phyloP scores from a whole-genome alignment of 176 grass and related monocot genomes.

The Musa acuminata region DNA sequence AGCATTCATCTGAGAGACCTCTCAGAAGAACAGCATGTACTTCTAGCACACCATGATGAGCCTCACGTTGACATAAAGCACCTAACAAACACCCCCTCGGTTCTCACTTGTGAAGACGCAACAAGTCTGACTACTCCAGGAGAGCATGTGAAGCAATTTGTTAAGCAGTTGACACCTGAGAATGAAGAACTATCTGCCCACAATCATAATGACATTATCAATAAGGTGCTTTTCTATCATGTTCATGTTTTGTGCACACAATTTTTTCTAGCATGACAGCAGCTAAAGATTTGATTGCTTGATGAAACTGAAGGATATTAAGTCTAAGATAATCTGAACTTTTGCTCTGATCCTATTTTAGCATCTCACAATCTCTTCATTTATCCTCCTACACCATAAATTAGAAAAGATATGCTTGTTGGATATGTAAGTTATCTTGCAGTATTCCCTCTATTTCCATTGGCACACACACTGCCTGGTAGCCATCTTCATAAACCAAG shows the following conservation, averaged over 20 bases:
- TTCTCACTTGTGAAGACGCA: conserved; percentile 21
- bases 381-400: not conserved
- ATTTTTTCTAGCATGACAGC: too few relatives aligned
- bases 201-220: conserved; percentile 18
- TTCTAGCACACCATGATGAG: conserved; percentile 25
- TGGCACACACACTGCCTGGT: not conserved
- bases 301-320: not conserved
- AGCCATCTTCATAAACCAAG: not conserved
- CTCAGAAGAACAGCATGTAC: conserved; percentile 27
- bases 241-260: too few relatives aligned
- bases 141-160: conserved; percentile 27
- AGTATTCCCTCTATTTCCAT: not conserved
- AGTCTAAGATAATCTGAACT: not conserved
- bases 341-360: not conserved
- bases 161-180: not conserved
- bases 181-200: conserved; percentile 11
- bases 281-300: not conserved
- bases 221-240: conserved; percentile 29
- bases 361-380: not conserved
- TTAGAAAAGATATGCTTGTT: too few relatives aligned
- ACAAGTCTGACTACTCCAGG: conserved; percentile 13
- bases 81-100: conserved; percentile 13
- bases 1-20: conserved; percentile 9
- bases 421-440: not conserved
- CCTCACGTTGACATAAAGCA: conserved; percentile 19